A percentile compares a stretch with the other conserved stretches of the same genome.
phyloP scores from a whole-genome alignment of 495 filamentous ascomycete genomes.

The Trichoderma asperelloides region DNA sequence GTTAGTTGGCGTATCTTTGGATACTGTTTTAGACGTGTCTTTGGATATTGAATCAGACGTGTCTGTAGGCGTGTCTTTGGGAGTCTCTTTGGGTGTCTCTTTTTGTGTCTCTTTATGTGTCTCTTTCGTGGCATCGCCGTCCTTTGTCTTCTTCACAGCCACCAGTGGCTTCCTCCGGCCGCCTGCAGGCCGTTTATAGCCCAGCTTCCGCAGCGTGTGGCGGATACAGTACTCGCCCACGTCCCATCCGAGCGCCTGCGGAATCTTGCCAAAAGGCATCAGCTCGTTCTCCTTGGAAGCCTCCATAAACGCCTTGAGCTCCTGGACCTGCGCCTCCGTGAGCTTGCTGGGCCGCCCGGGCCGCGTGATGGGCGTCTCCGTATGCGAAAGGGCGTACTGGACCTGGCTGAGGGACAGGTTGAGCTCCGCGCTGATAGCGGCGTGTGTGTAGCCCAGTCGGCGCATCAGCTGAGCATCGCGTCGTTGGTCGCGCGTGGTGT shows the following conservation, averaged over 20 bases:
- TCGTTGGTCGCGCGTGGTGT: background rate
- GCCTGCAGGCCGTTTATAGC: slow-evolving; percentile 10
- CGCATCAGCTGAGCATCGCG: background rate
- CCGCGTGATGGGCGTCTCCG: background rate
- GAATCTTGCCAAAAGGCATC: slow-evolving; percentile 3
- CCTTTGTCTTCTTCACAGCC: background rate
- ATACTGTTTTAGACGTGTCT: too few species aligned
- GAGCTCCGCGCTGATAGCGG: background rate
- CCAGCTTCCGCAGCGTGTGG: slow-evolving; percentile 12
- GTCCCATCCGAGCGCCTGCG: background rate
- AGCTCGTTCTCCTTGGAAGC: background rate
- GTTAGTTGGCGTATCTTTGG: background rate
- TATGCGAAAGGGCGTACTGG: background rate
- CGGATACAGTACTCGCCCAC: slow-evolving; percentile 13
- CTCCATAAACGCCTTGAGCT: background rate
- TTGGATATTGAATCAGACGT: too few species aligned
- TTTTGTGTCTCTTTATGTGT: background rate
- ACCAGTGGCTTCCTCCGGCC: background rate
- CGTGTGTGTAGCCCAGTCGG: background rate
- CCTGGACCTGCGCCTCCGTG: background rate
- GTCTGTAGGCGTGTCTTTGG: background rate
- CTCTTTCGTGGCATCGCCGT: background rate
- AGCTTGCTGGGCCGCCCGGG: background rate
- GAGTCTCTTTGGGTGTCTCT: background rate
- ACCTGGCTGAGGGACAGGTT: background rate